phyloP scores from a whole-genome alignment of 83 land plant species.

The Picea abies region DNA sequence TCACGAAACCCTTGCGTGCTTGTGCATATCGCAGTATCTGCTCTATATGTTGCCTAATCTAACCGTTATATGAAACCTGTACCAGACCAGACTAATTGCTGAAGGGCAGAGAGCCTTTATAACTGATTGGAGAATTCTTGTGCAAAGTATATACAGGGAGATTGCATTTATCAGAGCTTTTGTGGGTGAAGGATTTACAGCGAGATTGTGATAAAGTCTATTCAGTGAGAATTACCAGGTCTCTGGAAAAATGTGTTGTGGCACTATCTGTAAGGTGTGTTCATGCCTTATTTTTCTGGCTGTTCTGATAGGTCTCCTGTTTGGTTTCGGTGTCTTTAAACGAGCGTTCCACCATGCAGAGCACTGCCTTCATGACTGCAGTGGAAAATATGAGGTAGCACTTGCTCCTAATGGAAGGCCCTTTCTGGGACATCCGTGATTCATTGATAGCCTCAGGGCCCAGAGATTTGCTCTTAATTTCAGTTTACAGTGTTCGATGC shows the following conservation, averaged over 20 bases:
- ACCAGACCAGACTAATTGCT: no score
- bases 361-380: not conserved
- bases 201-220: no score
- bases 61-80: no score
- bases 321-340: slow-evolving; percentile 9
- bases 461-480: not conserved
- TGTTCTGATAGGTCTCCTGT: not conserved
- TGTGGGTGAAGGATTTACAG: no score
- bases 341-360: not conserved
- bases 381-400: not conserved
- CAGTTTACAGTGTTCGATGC: not conserved
- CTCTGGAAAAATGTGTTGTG: slow-evolving; percentile 10
- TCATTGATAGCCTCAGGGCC: not conserved
- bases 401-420: not conserved
- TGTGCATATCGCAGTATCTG: no score
- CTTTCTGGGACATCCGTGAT: not conserved
- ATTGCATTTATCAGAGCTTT: no score
- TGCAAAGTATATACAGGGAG: no score
- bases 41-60: no score
- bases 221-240: no score
- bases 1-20: no score
- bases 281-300: not conserved
- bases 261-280: slow-evolving; percentile 8
- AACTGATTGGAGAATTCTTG: no score
- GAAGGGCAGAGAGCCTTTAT: no score